Base-by-base conservation (phyloP, 495 filamentous ascomycete genomes). In the Trichocladium uniseriatum region DNA sequence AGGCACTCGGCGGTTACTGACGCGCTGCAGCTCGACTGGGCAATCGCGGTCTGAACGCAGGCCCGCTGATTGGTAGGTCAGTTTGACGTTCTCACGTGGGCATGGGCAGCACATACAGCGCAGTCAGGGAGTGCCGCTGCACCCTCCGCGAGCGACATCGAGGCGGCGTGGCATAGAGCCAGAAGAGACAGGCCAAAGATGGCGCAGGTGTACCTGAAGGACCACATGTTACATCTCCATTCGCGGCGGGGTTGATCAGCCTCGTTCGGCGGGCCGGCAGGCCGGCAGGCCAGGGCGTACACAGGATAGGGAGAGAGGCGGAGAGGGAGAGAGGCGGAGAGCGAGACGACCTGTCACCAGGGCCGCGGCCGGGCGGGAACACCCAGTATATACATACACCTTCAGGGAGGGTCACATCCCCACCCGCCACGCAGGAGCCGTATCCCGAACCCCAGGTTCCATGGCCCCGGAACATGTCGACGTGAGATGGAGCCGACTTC, bases 21-120 rank as follows among this genome's bases (percentile, higher is more conserved):
- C 7, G 21, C 21, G n/a, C n/a, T n/a, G 51, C 62, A 65, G 1
- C 40, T 43, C 8, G 60, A 53, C 28, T 49, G 38, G 14, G 35
- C 14, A 18, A 56, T 44, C 19, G 43, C 29, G 5, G 18, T 14
- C 5, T 20, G 8, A 11, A 60, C 32, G 27, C 58, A 60, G 14
- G 6, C 14, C 13, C 24, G 41, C 52, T 54, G 39, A 24, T 16
- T 18, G 5, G 38, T 2, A 21, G 22, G 24, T 27, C 29, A 5
- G 28, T 35, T 15, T 20, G 9, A 16, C 19, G 6, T 21, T 32
- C n/a, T 19, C 28, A 38, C 40, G 29, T 8, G 41, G 19, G 19
- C 11, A 18, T 6, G 3, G 5, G n/a, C 39, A 18, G 27, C 16
- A 51, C 49, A 10, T 51, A 54, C 52, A 14, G 52, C 52, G 21